These are phyloP conservation scores for Hypoxylon rickii DNA, from an alignment of 495 filamentous ascomycete species.

Conservation along the genomic window DNA sequence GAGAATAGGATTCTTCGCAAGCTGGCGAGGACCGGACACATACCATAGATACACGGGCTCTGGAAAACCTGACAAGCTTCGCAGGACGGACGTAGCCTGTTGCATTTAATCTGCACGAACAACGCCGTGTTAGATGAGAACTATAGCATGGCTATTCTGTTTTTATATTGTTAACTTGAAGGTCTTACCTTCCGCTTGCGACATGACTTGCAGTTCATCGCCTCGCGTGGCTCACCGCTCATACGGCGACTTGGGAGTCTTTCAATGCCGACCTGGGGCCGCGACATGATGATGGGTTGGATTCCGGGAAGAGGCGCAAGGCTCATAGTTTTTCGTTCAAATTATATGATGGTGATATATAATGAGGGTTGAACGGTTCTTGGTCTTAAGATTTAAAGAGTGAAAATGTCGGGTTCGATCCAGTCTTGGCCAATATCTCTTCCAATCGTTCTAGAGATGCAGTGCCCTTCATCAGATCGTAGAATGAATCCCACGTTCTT, in stretches of 20 bases:
- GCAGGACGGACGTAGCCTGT: constrained; percentile 79
- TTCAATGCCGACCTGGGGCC: constrained; percentile 84
- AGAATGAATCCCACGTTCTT: constrained; percentile 14
- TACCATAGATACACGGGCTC: constrained; percentile 87
- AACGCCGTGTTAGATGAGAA: constrained; percentile 28
- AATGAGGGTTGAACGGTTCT: neutral
- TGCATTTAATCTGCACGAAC: constrained; percentile 79
- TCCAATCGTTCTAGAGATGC: constrained; percentile 15
- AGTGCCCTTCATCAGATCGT: constrained; percentile 8
- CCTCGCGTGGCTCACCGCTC: constrained; percentile 78
- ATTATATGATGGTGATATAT: constrained; percentile 14
- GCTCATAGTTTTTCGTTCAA: constrained; percentile 37
- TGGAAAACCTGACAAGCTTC: constrained; percentile 89
- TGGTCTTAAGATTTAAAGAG: too few relatives aligned
- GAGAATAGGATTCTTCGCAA: neutral
- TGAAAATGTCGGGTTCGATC: neutral
- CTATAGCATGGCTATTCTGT: constrained; percentile 8
- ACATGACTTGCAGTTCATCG: constrained; percentile 94
- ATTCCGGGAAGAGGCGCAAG: constrained; percentile 36
- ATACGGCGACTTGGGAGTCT: constrained; percentile 73
- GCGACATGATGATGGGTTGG: constrained; percentile 60
- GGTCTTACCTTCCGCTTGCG: constrained; percentile 77
- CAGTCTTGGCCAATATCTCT: too few relatives aligned
- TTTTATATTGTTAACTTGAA: neutral
- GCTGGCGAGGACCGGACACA: constrained; percentile 24